Evolutionary conservation across 177 flowering plant genomes (phyloP), one percentile per base, ranked within the genome.

Genomic region (Vitis hybrid): DNA sequence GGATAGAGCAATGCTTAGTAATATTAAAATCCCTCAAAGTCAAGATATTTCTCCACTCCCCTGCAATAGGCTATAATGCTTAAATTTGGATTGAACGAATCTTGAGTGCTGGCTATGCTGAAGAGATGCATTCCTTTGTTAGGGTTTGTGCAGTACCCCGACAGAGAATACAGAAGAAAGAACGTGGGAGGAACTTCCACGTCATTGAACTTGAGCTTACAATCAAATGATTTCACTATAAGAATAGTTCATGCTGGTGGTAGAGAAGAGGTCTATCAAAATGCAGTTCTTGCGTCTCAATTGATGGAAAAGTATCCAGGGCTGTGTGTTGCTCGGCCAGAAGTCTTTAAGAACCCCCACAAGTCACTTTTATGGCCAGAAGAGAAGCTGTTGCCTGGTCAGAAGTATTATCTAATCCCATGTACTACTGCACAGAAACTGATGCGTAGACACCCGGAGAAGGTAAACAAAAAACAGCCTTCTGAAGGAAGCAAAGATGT

Each of bases 241-340:
- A 82, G 83, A 68, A 72, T 87, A 75, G 70, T 85, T 66, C 89
- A 84, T 75, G 81, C 79, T 13, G 86, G 88, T 59, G 86, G 88
- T 4, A 33, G 57, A 17, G 78, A 77, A 33, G 91, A 89, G 73
- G 67, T 79, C 50, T 90, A 85, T 55, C 74, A 72, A 12, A 47
- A 75, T 70, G 74, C 77, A 9, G 50, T 90, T 70, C 77, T 79
- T 38, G 89, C 85, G 13, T 82, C 85, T 22, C 53, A 71, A 0
- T 28, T 89, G 69, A 76, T 88, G 81, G 73, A 79, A 65, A 88
- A 82, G 58, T 82, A 89, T 61, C 91, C 91, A 1, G 88, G 87
- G 19, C 84, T 78, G 83, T 79, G 84, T 13, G 64, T 91, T 56
- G 82, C 89, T 1, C 61, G 65, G 14, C 91, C 92, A 1, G 81